These are phyloP conservation scores for Calonectria leucothoes DNA, from an alignment of 2,329 filamentous ascomycete genomes.

Conservation along the genomic window DNA sequence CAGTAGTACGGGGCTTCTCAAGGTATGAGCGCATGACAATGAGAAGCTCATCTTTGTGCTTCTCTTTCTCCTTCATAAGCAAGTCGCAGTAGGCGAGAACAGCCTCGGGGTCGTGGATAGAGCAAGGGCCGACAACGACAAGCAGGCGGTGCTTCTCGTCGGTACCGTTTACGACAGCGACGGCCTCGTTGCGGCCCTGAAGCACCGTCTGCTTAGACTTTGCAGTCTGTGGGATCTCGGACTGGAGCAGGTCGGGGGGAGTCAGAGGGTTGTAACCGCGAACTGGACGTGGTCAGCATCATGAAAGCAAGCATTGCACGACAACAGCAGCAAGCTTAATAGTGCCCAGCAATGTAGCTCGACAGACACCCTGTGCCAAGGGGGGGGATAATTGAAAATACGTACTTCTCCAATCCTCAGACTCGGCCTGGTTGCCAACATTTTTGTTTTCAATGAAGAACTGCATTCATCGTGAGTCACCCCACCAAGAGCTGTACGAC, in stretches of 20 bases:
- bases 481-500: constrained; percentile 25
- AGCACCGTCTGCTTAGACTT: constrained; percentile 71
- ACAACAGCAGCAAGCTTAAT: neutral
- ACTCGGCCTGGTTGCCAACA: constrained; percentile 78
- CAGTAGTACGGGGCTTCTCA: constrained; percentile 97
- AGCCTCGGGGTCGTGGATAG: constrained; percentile 92
- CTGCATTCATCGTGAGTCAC: constrained; percentile 46
- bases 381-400: constrained; percentile 23
- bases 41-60: constrained; percentile 88
- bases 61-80: constrained; percentile 83
- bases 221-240: constrained; percentile 79
- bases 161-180: constrained; percentile 75
- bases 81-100: constrained; percentile 94
- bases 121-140: constrained; percentile 93
- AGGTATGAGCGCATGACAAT: constrained; percentile 99
- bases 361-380: neutral
- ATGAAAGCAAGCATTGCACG: constrained; percentile 10
- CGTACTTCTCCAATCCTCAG: constrained; percentile 88
- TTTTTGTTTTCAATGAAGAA: constrained; percentile 85
- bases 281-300: constrained; percentile 61
- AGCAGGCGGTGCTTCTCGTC: constrained; percentile 70
- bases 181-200: constrained; percentile 71
- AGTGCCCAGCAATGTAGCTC: neutral
- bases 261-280: constrained; percentile 94
- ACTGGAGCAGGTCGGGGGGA: constrained; percentile 92